phyloP scores from a whole-genome alignment of 2,329 filamentous ascomycete species.

The Coleophoma cylindrospora region DNA sequence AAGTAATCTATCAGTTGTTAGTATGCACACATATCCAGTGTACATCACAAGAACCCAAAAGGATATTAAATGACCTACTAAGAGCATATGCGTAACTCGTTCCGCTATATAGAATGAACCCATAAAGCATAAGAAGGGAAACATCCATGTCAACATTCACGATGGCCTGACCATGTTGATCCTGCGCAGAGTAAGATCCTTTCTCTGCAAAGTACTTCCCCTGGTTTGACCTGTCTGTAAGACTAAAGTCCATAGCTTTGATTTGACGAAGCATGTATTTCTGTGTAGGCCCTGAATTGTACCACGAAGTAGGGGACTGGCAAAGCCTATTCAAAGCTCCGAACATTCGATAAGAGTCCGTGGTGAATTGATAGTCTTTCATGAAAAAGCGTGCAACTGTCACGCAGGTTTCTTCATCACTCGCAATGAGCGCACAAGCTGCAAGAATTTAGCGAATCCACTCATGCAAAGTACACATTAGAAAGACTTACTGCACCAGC shows the following conservation, averaged over 20 bases:
- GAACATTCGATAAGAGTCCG: slow-evolving; percentile 81
- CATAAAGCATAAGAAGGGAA: slow-evolving; percentile 81
- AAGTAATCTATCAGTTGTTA: slow-evolving; percentile 62
- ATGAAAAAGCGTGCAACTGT: slow-evolving; percentile 79
- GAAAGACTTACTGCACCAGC: slow-evolving; percentile 60
- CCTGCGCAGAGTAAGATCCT: slow-evolving; percentile 29
- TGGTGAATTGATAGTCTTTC: slow-evolving; percentile 72
- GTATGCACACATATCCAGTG: neutral
- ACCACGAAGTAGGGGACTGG: slow-evolving; percentile 68
- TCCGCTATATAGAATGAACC: slow-evolving; percentile 80
- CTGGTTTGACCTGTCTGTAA: slow-evolving; percentile 48
- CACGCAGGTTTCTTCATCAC: slow-evolving; percentile 72
- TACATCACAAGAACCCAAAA: neutral
- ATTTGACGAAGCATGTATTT: slow-evolving; percentile 91
- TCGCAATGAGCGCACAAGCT: slow-evolving; percentile 78
- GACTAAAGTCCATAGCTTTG: slow-evolving; percentile 74
- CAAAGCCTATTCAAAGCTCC: slow-evolving; percentile 71
- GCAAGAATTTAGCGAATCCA: slow-evolving; percentile 8
- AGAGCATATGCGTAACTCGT: slow-evolving; percentile 80
- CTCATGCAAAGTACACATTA: no score
- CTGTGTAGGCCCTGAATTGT: slow-evolving; percentile 75
- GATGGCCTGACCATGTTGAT: slow-evolving; percentile 26
- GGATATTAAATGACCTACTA: slow-evolving; percentile 40
- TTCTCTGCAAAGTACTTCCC: slow-evolving; percentile 36
- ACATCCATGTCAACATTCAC: slow-evolving; percentile 55